These are phyloP conservation scores for Colletotrichum liriopes DNA, from an alignment of 2,329 filamentous ascomycete species.

Conservation along the genomic window DNA sequence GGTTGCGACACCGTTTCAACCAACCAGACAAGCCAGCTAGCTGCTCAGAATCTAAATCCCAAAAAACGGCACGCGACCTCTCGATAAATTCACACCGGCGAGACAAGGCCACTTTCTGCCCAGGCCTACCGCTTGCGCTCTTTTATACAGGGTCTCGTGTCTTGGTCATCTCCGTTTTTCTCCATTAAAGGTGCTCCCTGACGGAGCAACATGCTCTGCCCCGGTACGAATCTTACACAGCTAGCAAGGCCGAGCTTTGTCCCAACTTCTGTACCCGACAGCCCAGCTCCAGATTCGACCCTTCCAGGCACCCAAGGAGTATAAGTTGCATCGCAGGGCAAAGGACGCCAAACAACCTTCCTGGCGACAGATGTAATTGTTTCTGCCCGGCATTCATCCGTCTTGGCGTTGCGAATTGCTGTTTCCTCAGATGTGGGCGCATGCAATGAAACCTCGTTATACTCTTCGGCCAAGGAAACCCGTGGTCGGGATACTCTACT, in stretches of 20 bases:
- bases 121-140: not conserved
- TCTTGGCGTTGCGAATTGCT: slow-evolving; percentile 30
- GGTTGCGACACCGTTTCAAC: not conserved
- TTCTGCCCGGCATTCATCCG: slow-evolving; percentile 19
- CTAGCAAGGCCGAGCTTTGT: not conserved
- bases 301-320: not conserved
- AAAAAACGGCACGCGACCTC: slow-evolving; percentile 20
- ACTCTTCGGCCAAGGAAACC: not conserved
- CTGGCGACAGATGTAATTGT: slow-evolving; percentile 25
- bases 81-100: slow-evolving; percentile 7
- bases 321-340: not conserved
- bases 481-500: slow-evolving; percentile 5
- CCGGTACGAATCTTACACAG: no score
- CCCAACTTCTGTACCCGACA: not conserved
- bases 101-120: slow-evolving; percentile 22
- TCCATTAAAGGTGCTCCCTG: not conserved
- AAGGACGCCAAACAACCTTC: slow-evolving; percentile 20
- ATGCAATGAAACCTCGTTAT: slow-evolving; percentile 17
- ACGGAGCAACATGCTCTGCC: no score
- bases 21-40: slow-evolving; percentile 1
- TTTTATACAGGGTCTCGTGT: not conserved
- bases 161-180: slow-evolving; percentile 18
- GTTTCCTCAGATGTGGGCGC: slow-evolving; percentile 5
- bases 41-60: not conserved
- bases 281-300: not conserved